A percentile compares a stretch with the other conserved stretches of the same genome.
These are phyloP conservation scores for Claviceps sorghi DNA, from an alignment of 2,329 filamentous ascomycete species.

Conservation along the genomic window DNA sequence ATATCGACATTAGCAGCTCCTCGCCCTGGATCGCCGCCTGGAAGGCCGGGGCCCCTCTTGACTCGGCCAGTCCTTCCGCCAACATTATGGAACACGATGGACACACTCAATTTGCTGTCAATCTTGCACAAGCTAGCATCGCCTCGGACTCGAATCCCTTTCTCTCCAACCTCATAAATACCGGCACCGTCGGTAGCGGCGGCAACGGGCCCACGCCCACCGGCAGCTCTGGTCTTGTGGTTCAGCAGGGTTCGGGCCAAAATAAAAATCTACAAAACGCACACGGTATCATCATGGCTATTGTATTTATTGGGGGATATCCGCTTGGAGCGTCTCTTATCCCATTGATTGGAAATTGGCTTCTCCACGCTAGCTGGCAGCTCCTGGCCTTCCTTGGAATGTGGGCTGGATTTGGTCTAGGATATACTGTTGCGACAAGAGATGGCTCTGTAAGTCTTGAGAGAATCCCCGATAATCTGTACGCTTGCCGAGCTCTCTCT, in stretches of 20 bases:
- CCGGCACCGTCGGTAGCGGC: background rate
- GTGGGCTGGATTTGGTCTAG: constrained; percentile 46
- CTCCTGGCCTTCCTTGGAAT: constrained; percentile 37
- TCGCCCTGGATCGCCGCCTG: constrained; percentile 41
- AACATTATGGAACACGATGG: constrained; percentile 32
- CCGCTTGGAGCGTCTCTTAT: constrained; percentile 46
- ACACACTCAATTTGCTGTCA: constrained; percentile 29
- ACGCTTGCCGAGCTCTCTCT: background rate
- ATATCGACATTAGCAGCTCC: constrained; percentile 26
- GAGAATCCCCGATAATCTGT: background rate
- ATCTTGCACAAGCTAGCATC: constrained; percentile 34
- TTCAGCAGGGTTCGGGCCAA: constrained; percentile 1
- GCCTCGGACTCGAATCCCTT: constrained; percentile 39
- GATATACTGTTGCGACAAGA: constrained; percentile 31
- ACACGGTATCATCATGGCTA: constrained; percentile 47
- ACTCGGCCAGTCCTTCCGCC: constrained; percentile 25
- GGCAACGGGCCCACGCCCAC: background rate
- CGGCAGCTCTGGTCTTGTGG: background rate
- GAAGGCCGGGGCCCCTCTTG: constrained; percentile 30
- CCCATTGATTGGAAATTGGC: constrained; percentile 42
- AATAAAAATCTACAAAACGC: constrained; percentile 21
- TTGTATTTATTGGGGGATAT: constrained; percentile 45
- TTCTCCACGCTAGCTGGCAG: constrained; percentile 44
- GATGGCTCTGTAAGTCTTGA: constrained; percentile 25
- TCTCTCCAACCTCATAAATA: constrained; percentile 7